Percentiles rank a stretch among this genome's conserved stretches.
phyloP scores from a whole-genome alignment of 768 basidiomycete genomes.

The Macrolepiota albuminosa region DNA sequence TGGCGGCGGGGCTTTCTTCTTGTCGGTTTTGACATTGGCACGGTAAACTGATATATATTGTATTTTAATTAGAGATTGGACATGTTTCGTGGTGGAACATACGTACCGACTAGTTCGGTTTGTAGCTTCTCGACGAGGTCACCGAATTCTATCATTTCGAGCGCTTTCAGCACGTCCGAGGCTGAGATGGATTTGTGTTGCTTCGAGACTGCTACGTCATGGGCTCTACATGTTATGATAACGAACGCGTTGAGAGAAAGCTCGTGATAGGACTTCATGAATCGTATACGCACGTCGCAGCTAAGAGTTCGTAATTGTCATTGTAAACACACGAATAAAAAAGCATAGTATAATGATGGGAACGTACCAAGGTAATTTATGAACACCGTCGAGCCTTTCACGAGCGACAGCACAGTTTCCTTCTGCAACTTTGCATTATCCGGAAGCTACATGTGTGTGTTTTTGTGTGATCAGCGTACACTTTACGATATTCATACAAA shows the following conservation, averaged over 20 bases:
- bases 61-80: no score
- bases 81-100: not conserved
- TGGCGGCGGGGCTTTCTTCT: slow-evolving; percentile 36
- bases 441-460: slow-evolving; percentile 27
- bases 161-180: slow-evolving; percentile 83
- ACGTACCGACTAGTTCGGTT: slow-evolving; percentile 58
- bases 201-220: slow-evolving; percentile 87
- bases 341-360: no score
- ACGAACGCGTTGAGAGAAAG: no score
- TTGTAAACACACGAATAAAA: no score
- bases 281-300: no score
- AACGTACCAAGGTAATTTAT: slow-evolving; percentile 93
- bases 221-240: slow-evolving; percentile 52
- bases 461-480: no score
- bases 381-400: slow-evolving; percentile 91
- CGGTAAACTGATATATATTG: slow-evolving; percentile 54
- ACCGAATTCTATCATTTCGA: slow-evolving; percentile 73
- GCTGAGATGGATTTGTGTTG: slow-evolving; percentile 83
- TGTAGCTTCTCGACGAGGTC: slow-evolving; percentile 64
- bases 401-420: slow-evolving; percentile 78
- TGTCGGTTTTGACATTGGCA: slow-evolving; percentile 57
- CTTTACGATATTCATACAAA: no score
- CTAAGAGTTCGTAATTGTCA: no score
- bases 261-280: no score
- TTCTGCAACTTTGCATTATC: slow-evolving; percentile 86